Conservation (phyloP, 2,329 filamentous ascomycete genomes). For the Fusarium miscanthi region DNA sequence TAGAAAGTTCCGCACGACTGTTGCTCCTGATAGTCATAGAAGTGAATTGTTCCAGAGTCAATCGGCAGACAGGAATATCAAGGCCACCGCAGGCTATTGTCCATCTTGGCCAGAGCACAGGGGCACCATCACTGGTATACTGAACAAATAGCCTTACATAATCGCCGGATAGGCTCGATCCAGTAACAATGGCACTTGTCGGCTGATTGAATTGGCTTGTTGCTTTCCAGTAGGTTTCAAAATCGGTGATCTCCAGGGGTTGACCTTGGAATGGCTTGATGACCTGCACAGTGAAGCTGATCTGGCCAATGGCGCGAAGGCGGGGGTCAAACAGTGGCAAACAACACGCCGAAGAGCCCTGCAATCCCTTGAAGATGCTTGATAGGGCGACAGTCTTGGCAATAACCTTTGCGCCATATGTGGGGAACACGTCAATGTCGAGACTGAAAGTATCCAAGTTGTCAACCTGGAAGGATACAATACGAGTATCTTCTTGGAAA, state of each 20-base stretch:
- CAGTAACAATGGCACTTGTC: slow-evolving; percentile 89
- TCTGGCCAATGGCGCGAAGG: slow-evolving; percentile 89
- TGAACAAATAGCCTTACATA: slow-evolving; percentile 94
- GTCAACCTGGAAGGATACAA: slow-evolving; percentile 96
- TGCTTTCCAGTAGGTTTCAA: slow-evolving; percentile 99
- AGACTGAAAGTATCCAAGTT: slow-evolving; percentile 92
- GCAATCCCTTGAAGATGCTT: slow-evolving; percentile 80
- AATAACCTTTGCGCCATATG: slow-evolving; percentile 97
- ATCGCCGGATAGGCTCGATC: slow-evolving; percentile 94
- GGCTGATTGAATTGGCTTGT: slow-evolving; percentile 88
- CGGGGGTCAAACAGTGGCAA: slow-evolving; percentile 93
- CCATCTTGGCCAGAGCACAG: slow-evolving; percentile 89
- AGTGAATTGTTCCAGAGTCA: slow-evolving; percentile 79
- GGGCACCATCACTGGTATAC: slow-evolving; percentile 86
- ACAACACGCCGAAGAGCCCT: slow-evolving; percentile 82
- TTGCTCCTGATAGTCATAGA: slow-evolving; percentile 59
- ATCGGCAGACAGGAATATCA: slow-evolving; percentile 82
- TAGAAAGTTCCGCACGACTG: slow-evolving; percentile 57
- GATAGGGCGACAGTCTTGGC: slow-evolving; percentile 94
- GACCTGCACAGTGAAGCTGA: slow-evolving; percentile 93
- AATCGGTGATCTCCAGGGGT: slow-evolving; percentile 95
- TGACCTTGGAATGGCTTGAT: slow-evolving; percentile 96
- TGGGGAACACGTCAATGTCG: slow-evolving; percentile 97
- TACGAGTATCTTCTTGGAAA: slow-evolving; percentile 93
- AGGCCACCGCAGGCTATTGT: slow-evolving; percentile 79